Evolutionary conservation across 1,284 basidiomycete species (phyloP), one percentile per base, ranked within the genome.

Genomic region (Chalciporus sp.): DNA sequence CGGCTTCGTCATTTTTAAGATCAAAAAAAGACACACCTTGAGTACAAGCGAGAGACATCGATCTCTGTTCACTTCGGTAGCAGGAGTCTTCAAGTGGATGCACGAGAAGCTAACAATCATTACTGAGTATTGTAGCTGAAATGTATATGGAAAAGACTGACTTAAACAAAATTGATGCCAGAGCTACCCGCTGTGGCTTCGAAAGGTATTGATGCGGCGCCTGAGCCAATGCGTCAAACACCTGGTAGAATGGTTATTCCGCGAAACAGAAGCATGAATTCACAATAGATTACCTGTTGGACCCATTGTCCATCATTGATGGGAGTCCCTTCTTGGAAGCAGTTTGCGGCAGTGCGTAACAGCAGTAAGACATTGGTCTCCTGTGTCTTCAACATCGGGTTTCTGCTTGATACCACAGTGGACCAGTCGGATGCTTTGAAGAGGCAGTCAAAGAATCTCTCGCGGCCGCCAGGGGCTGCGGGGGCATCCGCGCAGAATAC

Each of bases 351-450:
- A 0, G 86, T 86, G 19, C 96, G 83, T 50, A 97, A 73, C 1
- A 90, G 79, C n/a, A 99, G 80, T 60, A 97, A 78, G 9, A 89
- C 80, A 67, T 97, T 98, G 10, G 90, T 95, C 64, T 95, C 92
- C 47, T 86, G 77, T 2, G 82, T 70, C 72, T 95, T 96, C 5
- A 76, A 69, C 33, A 87, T 68, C 1, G 85, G 78, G 26, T 72
- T 69, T 11, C 76, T 68, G 74, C 82, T 81, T 47, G 83, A 81
- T 17, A 67, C 67, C 47, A 67, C 61, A 33, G 58, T 56, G 39
- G 53, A 71, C 88, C 90, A 95, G 42, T 88, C 85, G 1, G 87
- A 84, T 3, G 85, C 88, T 50, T 75, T 76, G 65, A 94, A 82
- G 14, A 95, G 70, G 7, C 81, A 76, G 9, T 80, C 73, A 12